Base-by-base conservation (phyloP, 75 land plant genomes). In the Pinus taeda region DNA sequence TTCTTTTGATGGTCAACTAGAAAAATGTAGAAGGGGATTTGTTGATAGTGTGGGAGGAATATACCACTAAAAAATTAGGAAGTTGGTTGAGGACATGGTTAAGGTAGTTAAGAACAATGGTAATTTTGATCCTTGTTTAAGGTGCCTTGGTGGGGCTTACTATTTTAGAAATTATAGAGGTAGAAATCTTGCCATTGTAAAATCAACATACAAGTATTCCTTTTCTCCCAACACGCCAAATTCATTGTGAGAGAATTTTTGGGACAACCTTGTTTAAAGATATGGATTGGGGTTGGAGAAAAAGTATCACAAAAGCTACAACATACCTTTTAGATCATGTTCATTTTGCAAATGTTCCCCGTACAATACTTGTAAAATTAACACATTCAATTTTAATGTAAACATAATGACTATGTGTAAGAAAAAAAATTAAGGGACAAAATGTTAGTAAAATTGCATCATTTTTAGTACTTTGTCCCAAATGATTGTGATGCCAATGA, bases 171-270 rank as follows among this genome's bases (percentile, higher is more conserved):
- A 92, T 74, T 29, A 20, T 26, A 86, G 77, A 75, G 96, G 96
- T 29, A 88, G 92, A 60, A 85, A 78, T 79, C 1, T 30, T 30
- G 33, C 33, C 1, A 30, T 30, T 1, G 1, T 30, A 30, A 30
- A 30, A 30, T 0, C 94, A 13, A 93, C 94, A 6, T 94, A 93
- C 78, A 94, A 93, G 75, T 94, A 93, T 70, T 94, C 96, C 0
- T 93, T 91, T 81, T 94, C 96, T 2, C 96, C 96, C 57, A 93
- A 93, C 74, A 93, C 56, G 94, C 96, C 2, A 93, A 93, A 71
- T 94, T 92, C 0, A 91, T 89, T 76, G 83, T 90, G 22, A 94
- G 96, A 11, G 88, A 84, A 75, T 79, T 81, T 9, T 84, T 93
- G 57, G 96, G 96, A n/a, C 91, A 89, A 74, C 33, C 33, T 30